Conservation (phyloP, 192 early-diverging fungal species). For the Oehlia diaphana region DNA sequence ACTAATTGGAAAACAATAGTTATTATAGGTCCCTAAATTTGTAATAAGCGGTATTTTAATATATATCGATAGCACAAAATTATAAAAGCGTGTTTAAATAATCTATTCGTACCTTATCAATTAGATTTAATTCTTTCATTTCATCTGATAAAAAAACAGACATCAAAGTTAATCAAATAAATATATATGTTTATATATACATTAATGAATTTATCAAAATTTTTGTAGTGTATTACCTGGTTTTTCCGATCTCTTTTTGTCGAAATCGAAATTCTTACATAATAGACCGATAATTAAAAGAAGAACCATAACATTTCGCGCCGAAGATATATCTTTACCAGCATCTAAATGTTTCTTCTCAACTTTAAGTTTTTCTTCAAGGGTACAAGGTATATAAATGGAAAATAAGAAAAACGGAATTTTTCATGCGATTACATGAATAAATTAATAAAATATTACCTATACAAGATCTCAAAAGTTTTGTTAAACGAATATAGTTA, state of each 20-base stretch:
- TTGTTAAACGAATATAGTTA: constrained; percentile 45
- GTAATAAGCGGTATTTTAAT: neutral
- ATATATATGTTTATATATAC: no score
- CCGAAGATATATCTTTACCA: constrained; percentile 35
- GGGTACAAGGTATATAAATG: neutral
- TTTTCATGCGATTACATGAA: neutral
- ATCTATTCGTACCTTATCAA: constrained; percentile 29
- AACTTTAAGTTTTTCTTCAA: constrained; percentile 50
- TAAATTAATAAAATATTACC: constrained; percentile 29
- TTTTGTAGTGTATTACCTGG: neutral
- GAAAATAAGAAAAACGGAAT: neutral
- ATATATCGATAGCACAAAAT: neutral
- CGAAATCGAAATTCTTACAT: constrained; percentile 82
- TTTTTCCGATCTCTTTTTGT: constrained; percentile 29
- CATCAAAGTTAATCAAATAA: no score
- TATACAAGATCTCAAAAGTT: constrained; percentile 47
- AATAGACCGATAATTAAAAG: constrained; percentile 72
- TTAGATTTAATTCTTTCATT: constrained; percentile 29
- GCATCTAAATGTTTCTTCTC: constrained; percentile 41
- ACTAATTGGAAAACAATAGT: constrained; percentile 30
- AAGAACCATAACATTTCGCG: constrained; percentile 61
- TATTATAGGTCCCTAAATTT: constrained; percentile 22
- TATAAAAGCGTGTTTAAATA: neutral
- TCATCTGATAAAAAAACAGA: constrained; percentile 7
- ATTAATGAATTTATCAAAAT: no score